Percentiles rank a stretch among this genome's conserved stretches.
phyloP scores from a whole-genome alignment of 768 basidiomycete genomes.

The Leccinum pellstonianum region DNA sequence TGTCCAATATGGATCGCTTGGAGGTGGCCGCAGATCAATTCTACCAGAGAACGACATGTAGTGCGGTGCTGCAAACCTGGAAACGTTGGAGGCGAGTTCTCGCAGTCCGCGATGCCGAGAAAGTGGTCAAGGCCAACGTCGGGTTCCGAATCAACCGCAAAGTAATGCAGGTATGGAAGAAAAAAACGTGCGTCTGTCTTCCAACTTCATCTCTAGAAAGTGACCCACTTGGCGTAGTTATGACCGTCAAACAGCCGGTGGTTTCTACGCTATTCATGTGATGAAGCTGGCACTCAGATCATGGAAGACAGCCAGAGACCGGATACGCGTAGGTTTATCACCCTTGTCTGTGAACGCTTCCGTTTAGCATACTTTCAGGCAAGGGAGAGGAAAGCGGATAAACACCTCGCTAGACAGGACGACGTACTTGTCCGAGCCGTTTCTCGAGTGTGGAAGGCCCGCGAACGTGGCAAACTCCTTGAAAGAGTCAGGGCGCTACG shows the following conservation, averaged over 20 bases:
- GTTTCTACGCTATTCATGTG: slow-evolving; percentile 40
- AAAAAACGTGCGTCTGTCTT: slow-evolving; percentile 45
- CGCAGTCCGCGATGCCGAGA: slow-evolving; percentile 46
- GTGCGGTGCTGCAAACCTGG: slow-evolving; percentile 45
- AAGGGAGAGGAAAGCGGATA: slow-evolving; percentile 55
- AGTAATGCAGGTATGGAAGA: slow-evolving; percentile 57
- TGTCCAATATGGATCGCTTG: slow-evolving; percentile 42
- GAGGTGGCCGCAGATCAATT: slow-evolving; percentile 53
- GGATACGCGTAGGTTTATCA: slow-evolving; percentile 45
- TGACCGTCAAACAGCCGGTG: slow-evolving; percentile 42
- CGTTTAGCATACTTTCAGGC: slow-evolving; percentile 39
- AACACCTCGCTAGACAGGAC: slow-evolving; percentile 56
- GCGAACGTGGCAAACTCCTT: slow-evolving; percentile 58
- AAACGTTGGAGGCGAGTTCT: slow-evolving; percentile 53
- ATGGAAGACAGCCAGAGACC: slow-evolving; percentile 56
- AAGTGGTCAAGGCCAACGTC: slow-evolving; percentile 42
- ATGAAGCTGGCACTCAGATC: slow-evolving; percentile 46
- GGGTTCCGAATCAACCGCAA: slow-evolving; percentile 48
- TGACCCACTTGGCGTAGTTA: slow-evolving; percentile 36
- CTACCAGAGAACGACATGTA: slow-evolving; percentile 37
- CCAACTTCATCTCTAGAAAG: slow-evolving; percentile 1
- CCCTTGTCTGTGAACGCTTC: not conserved
- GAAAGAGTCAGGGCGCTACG: slow-evolving; percentile 50
- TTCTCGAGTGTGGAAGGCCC: slow-evolving; percentile 65
- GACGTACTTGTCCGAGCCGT: slow-evolving; percentile 57